Conservation (phyloP, 1,139 yeast genomes). For the Suhomyces yuchorum region DNA sequence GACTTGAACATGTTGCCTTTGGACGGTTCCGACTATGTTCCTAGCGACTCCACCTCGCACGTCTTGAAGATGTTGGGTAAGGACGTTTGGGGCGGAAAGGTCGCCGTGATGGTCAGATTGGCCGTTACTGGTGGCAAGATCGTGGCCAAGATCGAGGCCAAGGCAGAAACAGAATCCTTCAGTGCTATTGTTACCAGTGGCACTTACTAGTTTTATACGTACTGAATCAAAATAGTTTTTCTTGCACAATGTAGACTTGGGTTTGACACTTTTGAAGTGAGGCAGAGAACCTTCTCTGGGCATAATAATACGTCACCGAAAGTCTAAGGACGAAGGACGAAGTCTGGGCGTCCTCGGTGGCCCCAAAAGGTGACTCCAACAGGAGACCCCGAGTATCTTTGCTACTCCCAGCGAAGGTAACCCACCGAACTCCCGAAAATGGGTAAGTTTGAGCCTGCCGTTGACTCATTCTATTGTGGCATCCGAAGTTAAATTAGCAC, state of each 20-base stretch:
- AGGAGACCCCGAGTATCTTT: too few species aligned
- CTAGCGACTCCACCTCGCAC: conserved; percentile 64
- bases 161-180: conserved; percentile 53
- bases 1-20: conserved; percentile 78
- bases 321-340: too few species aligned
- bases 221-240: background rate
- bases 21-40: conserved; percentile 74
- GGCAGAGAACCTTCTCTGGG: too few species aligned
- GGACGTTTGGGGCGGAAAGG: conserved; percentile 70
- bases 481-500: too few species aligned
- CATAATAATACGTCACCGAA: too few species aligned
- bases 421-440: too few species aligned
- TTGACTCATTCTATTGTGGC: too few species aligned
- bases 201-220: conserved; percentile 13
- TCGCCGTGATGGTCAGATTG: conserved; percentile 70
- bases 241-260: background rate
- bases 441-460: too few species aligned
- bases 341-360: too few species aligned
- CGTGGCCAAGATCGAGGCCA: conserved; percentile 75
- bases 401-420: too few species aligned
- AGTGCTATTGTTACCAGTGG: conserved; percentile 26
- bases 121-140: conserved; percentile 70
- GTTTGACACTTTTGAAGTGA: too few species aligned
- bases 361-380: too few species aligned
- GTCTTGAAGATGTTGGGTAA: conserved; percentile 81